These are phyloP conservation scores for Neurospora sp. DNA, from an alignment of 495 filamentous ascomycete genomes.

Conservation along the genomic window DNA sequence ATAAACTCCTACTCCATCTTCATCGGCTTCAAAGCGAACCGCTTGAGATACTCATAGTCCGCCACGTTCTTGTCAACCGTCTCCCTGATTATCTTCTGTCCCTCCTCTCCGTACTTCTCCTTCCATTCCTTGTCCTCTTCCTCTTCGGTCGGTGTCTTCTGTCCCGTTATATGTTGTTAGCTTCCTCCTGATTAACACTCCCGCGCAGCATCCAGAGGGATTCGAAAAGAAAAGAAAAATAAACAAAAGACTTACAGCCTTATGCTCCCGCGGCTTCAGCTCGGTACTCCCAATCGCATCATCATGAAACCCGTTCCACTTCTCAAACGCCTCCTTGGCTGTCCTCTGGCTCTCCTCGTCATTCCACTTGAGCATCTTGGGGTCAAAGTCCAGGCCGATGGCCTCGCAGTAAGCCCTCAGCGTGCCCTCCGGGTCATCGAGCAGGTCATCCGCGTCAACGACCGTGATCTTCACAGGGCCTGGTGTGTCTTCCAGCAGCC, in stretches of 20 bases:
- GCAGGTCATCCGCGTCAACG: constrained; percentile 90
- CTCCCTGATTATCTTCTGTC: constrained; percentile 60
- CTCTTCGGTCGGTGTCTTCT: constrained; percentile 38
- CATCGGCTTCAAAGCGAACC: constrained; percentile 54
- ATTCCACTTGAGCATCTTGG: constrained; percentile 75
- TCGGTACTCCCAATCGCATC: constrained; percentile 75
- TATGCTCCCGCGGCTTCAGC: constrained; percentile 50
- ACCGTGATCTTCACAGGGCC: constrained; percentile 53
- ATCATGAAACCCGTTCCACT: constrained; percentile 95
- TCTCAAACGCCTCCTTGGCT: constrained; percentile 69
- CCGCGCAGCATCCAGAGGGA: neutral
- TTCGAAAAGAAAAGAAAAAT: neutral
- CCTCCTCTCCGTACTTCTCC: constrained; percentile 72
- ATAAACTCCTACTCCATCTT: neutral
- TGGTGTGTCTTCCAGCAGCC: neutral
- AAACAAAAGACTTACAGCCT: constrained; percentile 50
- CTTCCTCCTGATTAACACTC: neutral
- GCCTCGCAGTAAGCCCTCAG: constrained; percentile 69
- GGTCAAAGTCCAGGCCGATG: constrained; percentile 61
- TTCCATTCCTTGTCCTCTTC: constrained; percentile 70
- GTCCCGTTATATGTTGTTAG: neutral
- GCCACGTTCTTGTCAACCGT: constrained; percentile 68
- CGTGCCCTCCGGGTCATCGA: constrained; percentile 66
- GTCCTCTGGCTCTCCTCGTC: constrained; percentile 53
- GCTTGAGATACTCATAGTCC: constrained; percentile 90